Evolutionary conservation across 169 alveolate species (phyloP).

Genomic region (Hammondia hammondi): DNA sequence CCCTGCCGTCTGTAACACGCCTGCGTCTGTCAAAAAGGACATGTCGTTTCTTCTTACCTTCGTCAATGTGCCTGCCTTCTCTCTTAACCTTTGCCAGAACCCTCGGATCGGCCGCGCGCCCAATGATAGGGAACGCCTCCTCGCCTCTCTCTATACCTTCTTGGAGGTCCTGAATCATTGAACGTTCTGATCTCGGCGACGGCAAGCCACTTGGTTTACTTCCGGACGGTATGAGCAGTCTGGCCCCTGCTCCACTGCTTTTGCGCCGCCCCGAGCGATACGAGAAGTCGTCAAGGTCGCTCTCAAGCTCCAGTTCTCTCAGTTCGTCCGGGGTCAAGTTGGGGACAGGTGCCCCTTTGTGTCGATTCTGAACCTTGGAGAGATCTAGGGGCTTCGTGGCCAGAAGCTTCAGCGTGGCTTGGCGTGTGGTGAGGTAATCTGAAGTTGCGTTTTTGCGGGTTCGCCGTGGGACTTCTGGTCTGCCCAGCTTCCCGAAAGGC

Average conservation of each 20-base stretch:
- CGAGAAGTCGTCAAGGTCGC: background rate
- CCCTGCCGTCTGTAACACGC: no score
- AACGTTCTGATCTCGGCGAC: background rate
- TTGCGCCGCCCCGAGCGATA: background rate
- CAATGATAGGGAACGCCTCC: slow-evolving; percentile 4
- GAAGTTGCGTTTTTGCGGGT: background rate
- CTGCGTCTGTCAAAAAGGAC: no score
- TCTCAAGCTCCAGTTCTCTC: slow-evolving; percentile 14
- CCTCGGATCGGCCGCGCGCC: slow-evolving; percentile 11
- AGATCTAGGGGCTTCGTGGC: slow-evolving; percentile 23
- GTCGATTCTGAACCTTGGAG: slow-evolving; percentile 40
- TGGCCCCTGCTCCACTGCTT: background rate
- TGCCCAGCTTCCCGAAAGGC: slow-evolving; percentile 1
- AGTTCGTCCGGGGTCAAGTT: slow-evolving; percentile 42
- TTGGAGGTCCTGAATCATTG: background rate
- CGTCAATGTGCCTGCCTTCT: slow-evolving; percentile 15
- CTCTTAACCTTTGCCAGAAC: slow-evolving; percentile 23
- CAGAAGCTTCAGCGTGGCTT: background rate
- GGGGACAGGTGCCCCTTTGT: slow-evolving; percentile 42
- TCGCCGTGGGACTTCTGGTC: background rate
- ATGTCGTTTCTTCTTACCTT: background rate
- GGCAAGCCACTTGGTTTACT: background rate
- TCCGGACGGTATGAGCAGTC: no score
- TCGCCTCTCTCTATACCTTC: slow-evolving; percentile 4
- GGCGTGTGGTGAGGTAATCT: background rate